Conservation (phyloP, 2,329 filamentous ascomycete genomes). For the Pseudopithomyces maydicus region DNA sequence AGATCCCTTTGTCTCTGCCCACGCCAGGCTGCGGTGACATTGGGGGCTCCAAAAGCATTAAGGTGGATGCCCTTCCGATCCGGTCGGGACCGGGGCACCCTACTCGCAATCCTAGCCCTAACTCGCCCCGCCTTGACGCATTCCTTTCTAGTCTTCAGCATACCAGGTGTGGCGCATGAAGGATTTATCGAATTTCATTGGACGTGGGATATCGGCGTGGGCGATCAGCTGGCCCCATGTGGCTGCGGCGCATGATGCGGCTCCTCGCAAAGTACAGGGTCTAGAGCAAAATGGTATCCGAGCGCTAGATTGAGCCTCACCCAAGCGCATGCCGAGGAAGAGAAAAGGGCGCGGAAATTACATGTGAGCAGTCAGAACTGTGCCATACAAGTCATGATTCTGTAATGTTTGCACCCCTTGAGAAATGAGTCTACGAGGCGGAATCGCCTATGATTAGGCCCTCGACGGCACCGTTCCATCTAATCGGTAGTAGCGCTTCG, state of each 20-base stretch:
- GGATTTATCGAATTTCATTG: neutral
- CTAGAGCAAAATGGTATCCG: neutral
- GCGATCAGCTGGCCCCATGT: neutral
- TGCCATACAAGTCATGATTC: neutral
- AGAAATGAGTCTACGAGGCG: conserved; percentile 9
- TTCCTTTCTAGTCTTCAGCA: neutral
- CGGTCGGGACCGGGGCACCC: neutral
- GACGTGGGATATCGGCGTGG: neutral
- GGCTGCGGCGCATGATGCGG: conserved; percentile 2
- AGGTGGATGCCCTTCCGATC: neutral
- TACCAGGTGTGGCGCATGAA: neutral
- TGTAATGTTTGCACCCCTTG: neutral
- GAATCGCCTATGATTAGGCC: neutral
- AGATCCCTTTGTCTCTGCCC: neutral
- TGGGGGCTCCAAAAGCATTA: neutral
- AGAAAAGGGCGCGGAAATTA: conserved; percentile 4
- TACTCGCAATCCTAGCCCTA: conserved; percentile 1
- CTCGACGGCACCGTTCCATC: conserved; percentile 2
- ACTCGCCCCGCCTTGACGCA: neutral
- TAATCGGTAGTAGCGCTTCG: neutral
- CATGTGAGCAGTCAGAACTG: conserved; percentile 1
- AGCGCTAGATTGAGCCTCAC: neutral
- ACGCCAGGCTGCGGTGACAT: neutral
- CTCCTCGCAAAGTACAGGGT: neutral
- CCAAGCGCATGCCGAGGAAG: neutral